Evolutionary conservation across 2,329 filamentous ascomycete genomes (phyloP).

Genomic region (Cadophora sp.): DNA sequence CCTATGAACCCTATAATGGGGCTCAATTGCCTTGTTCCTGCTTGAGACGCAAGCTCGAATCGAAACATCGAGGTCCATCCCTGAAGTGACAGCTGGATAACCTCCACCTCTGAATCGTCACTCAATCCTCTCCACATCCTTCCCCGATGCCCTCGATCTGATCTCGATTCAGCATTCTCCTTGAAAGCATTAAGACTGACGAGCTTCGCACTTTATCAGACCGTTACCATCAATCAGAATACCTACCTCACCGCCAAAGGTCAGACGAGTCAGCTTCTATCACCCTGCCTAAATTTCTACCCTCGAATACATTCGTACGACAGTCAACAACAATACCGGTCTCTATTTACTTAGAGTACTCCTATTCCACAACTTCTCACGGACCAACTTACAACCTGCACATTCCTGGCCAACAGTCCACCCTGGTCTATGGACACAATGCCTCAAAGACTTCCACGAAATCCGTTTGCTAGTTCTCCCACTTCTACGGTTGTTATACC

Average conservation of each 20-base stretch:
- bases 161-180: not conserved
- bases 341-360: conserved; percentile 24
- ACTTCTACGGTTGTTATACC: conserved; percentile 40
- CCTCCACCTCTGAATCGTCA: conserved; percentile 16
- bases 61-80: conserved; percentile 21
- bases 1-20: conserved; percentile 19
- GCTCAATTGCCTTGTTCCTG: conserved; percentile 15
- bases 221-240: conserved; percentile 17
- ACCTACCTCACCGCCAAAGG: conserved; percentile 25
- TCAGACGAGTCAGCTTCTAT: conserved; percentile 26
- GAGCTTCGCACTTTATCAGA: conserved; percentile 23
- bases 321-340: conserved; percentile 19
- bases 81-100: conserved; percentile 21
- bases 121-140: conserved; percentile 5
- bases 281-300: conserved; percentile 21
- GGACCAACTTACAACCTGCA: conserved; percentile 24
- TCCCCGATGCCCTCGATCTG: conserved; percentile 4
- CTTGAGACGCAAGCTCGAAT: not conserved
- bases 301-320: conserved; percentile 19
- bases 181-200: conserved; percentile 19
- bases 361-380: conserved; percentile 10
- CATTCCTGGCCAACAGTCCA: conserved; percentile 22
- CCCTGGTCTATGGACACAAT: conserved; percentile 39
- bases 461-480: conserved; percentile 44
- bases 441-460: conserved; percentile 46